Base-by-base conservation (phyloP, 139 green algal genomes). In the Chlamydomonas eustigma region DNA sequence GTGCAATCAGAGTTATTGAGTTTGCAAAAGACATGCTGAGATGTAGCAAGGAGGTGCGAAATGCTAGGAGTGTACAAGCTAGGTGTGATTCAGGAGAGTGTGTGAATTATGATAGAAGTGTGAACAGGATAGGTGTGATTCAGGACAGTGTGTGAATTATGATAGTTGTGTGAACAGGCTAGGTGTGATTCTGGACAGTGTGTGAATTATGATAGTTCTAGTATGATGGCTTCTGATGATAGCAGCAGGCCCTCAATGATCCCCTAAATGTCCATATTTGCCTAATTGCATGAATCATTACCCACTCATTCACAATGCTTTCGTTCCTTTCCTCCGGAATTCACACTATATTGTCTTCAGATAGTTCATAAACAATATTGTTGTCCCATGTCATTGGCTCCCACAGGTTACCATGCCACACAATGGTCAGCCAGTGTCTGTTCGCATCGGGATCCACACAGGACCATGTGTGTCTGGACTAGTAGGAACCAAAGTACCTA, bases 381-480 rank as follows among this genome's bases (percentile, higher is more conserved):
- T n/a, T n/a, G n/a, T n/a, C n/a, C n/a, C n/a, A n/a, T n/a, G n/a
- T n/a, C n/a, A n/a, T n/a, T n/a, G n/a, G n/a, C n/a, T n/a, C n/a
- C n/a, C n/a, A n/a, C n/a, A n/a, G n/a, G n/a, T n/a, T n/a, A n/a
- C n/a, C 58, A 39, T 50, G 65, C 68, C 68, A 3, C 68, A 75
- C 52, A 72, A 71, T 37, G 35, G 58, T 37, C 6, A 58, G 73
- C 73, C 51, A 2, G 58, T 72, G 36, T 30, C n/a, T 24, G 22
- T 78, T 1, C 73, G 73, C 37, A 72, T 78, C 37, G 51, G 73
- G 30, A 28, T 78, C 5, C 73, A 78, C 51, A 78, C 51, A 2
- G 73, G 73, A 2, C n/a, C 52, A 1, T 72, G 51, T 12, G 73
- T 78, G 73, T 78, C 73, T 3, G 73, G 73, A 4, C 52, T 78